A percentile compares a stretch with the other conserved stretches of the same genome.
Evolutionary conservation across 257 asterid genomes (phyloP).

Genomic region (Solanum tarijense): DNA sequence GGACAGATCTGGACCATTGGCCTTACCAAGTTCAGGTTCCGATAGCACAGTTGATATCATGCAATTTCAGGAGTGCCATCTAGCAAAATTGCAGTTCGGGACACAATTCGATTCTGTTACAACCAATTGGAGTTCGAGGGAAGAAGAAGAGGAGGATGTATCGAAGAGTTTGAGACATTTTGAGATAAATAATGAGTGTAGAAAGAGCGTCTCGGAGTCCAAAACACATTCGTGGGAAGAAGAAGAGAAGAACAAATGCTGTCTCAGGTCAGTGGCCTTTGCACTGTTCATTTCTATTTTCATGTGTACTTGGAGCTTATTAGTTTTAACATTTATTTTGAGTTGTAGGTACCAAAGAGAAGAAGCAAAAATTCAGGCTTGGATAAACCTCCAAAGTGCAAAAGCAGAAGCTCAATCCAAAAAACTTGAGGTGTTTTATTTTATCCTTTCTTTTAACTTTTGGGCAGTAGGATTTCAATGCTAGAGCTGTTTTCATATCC

Average conservation of each 20-base stretch:
- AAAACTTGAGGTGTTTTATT: constrained; percentile 74
- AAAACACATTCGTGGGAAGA: constrained; percentile 63
- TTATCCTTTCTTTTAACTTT: neutral
- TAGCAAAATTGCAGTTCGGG: constrained; percentile 62
- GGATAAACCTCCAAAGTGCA: constrained; percentile 93
- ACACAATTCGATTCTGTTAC: constrained; percentile 39
- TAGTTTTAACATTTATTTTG: neutral
- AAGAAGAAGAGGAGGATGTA: constrained; percentile 94
- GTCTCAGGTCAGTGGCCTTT: constrained; percentile 47
- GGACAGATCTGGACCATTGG: constrained; percentile 72
- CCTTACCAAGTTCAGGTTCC: constrained; percentile 10
- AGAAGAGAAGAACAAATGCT: constrained; percentile 71
- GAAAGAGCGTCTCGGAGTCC: constrained; percentile 54
- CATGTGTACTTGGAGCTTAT: neutral
- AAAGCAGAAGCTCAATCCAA: constrained; percentile 98
- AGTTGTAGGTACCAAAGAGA: constrained; percentile 80
- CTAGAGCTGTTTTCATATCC: neutral
- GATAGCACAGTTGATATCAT: constrained; percentile 40
- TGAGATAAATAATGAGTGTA: constrained; percentile 54
- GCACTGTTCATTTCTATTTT: neutral
- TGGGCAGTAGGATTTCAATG: neutral
- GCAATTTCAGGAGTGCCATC: constrained; percentile 65
- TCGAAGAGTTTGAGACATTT: constrained; percentile 97
- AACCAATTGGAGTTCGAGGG: constrained; percentile 86
- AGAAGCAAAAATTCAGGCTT: constrained; percentile 93